phyloP scores from a whole-genome alignment of 2,329 filamentous ascomycete species.

The Aspergillus luchuensis region DNA sequence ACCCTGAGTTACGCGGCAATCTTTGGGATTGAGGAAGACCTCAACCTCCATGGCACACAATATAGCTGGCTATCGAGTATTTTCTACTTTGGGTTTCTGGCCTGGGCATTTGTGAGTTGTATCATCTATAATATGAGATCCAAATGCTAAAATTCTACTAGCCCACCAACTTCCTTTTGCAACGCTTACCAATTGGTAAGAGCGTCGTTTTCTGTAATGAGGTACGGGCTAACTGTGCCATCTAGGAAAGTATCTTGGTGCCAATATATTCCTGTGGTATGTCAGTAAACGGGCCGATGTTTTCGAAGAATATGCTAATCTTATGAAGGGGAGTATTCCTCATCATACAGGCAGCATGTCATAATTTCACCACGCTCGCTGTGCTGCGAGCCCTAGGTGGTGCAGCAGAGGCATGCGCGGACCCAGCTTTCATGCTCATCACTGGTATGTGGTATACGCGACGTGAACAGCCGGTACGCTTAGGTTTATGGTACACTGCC shows the following conservation, averaged over 20 bases:
- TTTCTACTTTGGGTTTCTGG: conserved; percentile 60
- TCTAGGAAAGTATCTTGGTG: conserved; percentile 55
- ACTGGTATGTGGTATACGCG: conserved; percentile 68
- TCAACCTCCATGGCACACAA: conserved; percentile 58
- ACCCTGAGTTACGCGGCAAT: conserved; percentile 66
- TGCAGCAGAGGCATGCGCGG: conserved; percentile 58
- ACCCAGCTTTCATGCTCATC: conserved; percentile 65
- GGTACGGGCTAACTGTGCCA: neutral
- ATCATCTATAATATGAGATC: no score
- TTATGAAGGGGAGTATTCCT: conserved; percentile 48
- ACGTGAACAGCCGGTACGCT: conserved; percentile 62
- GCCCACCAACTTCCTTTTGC: conserved; percentile 57
- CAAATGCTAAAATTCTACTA: neutral
- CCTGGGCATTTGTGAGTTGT: conserved; percentile 48
- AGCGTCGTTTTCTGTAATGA: neutral
- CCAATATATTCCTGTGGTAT: conserved; percentile 60
- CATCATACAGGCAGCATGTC: conserved; percentile 57
- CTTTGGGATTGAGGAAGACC: conserved; percentile 63
- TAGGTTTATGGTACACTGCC: conserved; percentile 62
- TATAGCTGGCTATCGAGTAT: conserved; percentile 60
- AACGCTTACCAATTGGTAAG: conserved; percentile 53
- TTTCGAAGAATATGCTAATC: neutral
- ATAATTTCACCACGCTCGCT: conserved; percentile 58
- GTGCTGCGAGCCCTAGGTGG: conserved; percentile 60
- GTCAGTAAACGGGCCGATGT: conserved; percentile 1